Evolutionary conservation across 2,329 filamentous ascomycete species (phyloP), one percentile per base, ranked within the genome.

Genomic region (Cladosporium phlei): DNA sequence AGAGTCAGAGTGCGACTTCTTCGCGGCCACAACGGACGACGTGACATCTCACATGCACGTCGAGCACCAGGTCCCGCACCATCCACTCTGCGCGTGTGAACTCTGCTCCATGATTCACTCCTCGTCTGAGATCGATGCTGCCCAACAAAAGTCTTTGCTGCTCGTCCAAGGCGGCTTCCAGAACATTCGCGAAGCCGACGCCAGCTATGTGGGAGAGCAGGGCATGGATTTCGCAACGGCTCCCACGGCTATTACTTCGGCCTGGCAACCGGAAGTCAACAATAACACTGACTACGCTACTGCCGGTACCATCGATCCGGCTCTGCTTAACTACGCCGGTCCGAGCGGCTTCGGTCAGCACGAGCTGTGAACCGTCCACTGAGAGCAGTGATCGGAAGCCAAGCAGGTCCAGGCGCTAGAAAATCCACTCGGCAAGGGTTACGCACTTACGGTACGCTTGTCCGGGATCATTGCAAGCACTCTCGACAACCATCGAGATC

Each of bases 41-140:
- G 17, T 49, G 11, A 22, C 46, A 4, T 12, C 1, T 14, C 49
- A 51, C 28, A 30, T 46, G 29, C 49, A 51, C 25, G 16, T 10
- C 28, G 32, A 7, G 6, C 49, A 51, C 33, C 6, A 29, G 11
- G 10, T 33, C 11, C 38, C 30, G 10, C 10, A 29, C 22, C 38
- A 24, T 21, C 32, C 11, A 10, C 17, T 34, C 25, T 50, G 48
- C 30, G 20, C 20, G 3, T 50, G 48, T 32, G 10, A 12, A n/a
- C 14, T 16, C 11, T 50, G 48, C 30, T 21, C 4, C 5, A 17
- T 25, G 32, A 16, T 29, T 7, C 37, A 21, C 42, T 14, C 14
- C 4, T 5, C 25, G 8, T 12, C 12, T 25, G 7, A 28, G 7
- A 7, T 16, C 11, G 39, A 32, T 21, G 39, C 39, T 28, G 10